These are phyloP conservation scores for Quercus aquifolioides DNA, from an alignment of 306 rosid species.

Conservation along the genomic window DNA sequence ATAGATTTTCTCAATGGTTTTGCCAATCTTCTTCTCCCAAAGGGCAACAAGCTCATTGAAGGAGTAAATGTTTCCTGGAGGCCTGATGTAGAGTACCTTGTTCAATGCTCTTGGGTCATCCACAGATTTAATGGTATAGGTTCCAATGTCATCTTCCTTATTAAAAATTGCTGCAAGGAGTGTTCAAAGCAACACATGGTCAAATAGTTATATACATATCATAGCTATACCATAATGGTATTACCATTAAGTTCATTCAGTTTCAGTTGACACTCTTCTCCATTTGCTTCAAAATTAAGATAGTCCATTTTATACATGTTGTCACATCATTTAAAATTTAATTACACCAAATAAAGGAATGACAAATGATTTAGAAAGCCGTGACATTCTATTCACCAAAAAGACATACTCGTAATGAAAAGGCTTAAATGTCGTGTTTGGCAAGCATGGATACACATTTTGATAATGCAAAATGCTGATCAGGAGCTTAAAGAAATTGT, in stretches of 20 bases:
- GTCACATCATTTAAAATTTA: too few relatives aligned
- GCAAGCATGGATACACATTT: too few relatives aligned
- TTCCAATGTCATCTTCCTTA: conserved; percentile 79
- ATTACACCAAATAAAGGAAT: too few relatives aligned
- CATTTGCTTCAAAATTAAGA: not conserved
- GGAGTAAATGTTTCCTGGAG: conserved; percentile 64
- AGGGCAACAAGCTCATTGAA: conserved; percentile 73
- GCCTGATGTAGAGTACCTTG: conserved; percentile 71
- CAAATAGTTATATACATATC: not conserved
- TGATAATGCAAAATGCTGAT: too few relatives aligned
- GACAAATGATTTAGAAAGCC: too few relatives aligned
- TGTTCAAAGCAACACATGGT: not conserved
- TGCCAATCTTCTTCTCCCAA: conserved; percentile 91
- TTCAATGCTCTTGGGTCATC: conserved; percentile 89
- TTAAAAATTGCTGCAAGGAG: conserved; percentile 55
- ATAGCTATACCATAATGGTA: not conserved
- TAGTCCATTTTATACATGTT: too few relatives aligned
- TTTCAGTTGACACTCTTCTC: not conserved
- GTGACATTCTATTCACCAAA: too few relatives aligned
- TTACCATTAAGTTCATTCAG: not conserved
- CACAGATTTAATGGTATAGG: conserved; percentile 75
- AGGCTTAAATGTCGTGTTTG: too few relatives aligned
- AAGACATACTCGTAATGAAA: too few relatives aligned
- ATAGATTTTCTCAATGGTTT: conserved; percentile 55
- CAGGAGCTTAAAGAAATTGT: not conserved